Evolutionary conservation across 768 basidiomycete species (phyloP).

Genomic region (Sarcomyxa edulis): DNA sequence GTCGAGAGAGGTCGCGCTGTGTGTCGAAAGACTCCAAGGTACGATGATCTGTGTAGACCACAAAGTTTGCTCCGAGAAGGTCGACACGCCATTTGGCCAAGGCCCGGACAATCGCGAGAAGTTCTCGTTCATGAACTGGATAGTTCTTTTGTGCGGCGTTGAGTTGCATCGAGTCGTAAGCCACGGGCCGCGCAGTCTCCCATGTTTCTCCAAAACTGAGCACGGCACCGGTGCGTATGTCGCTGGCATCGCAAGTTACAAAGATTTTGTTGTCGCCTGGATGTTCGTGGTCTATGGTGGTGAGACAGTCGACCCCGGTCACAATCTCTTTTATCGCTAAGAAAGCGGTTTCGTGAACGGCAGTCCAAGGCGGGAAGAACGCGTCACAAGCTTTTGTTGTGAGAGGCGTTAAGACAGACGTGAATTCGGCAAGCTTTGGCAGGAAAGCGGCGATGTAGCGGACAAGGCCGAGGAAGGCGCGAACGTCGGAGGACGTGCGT

Average conservation of each 20-base stretch:
- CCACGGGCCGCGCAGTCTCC: slow-evolving; percentile 22
- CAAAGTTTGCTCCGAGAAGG: slow-evolving; percentile 19
- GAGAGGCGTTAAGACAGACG: slow-evolving; percentile 9
- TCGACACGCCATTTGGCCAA: slow-evolving; percentile 17
- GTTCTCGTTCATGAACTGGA: no score
- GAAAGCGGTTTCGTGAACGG: slow-evolving; percentile 13
- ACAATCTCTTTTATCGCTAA: slow-evolving; percentile 19
- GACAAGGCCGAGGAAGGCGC: background rate
- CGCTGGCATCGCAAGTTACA: slow-evolving; percentile 20
- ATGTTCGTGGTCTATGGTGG: background rate
- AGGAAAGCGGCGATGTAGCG: background rate
- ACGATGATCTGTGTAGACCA: slow-evolving; percentile 26
- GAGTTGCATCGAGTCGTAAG: slow-evolving; percentile 16
- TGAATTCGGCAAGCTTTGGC: slow-evolving; percentile 12
- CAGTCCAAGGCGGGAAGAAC: slow-evolving; percentile 9
- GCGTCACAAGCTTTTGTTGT: slow-evolving; percentile 11
- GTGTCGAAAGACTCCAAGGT: slow-evolving; percentile 20
- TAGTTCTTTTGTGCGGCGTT: slow-evolving; percentile 21
- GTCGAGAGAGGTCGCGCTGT: slow-evolving; percentile 18
- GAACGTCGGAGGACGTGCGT: slow-evolving; percentile 7
- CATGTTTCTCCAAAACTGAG: slow-evolving; percentile 18
- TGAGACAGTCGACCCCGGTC: slow-evolving; percentile 1
- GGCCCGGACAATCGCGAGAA: slow-evolving; percentile 24
- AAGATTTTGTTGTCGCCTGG: slow-evolving; percentile 18
- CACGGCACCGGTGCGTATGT: slow-evolving; percentile 17